Evolutionary conservation across 768 basidiomycete genomes (phyloP).

Genomic region (Rhizopogon vulgaris): DNA sequence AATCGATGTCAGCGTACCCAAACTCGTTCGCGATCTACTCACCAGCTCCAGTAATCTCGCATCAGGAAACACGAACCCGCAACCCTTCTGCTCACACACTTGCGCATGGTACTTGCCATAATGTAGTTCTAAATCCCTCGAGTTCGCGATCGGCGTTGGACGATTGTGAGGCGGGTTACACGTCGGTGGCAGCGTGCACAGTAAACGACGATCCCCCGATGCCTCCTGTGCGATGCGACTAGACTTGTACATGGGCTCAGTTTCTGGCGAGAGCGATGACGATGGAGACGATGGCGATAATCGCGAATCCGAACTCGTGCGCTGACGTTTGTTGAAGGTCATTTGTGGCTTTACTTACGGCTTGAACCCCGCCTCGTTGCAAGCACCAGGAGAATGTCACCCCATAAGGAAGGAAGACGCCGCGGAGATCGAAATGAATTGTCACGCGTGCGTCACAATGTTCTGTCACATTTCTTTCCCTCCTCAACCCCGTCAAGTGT

Average conservation of each 20-base stretch:
- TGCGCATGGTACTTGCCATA: conserved; percentile 82
- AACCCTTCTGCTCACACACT: conserved; percentile 65
- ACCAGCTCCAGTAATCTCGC: conserved; percentile 73
- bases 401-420: conserved; percentile 1
- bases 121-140: conserved; percentile 72
- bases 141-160: conserved; percentile 58
- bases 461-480: conserved; percentile 1
- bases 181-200: conserved; percentile 79
- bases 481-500: background rate
- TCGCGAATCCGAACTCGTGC: conserved; percentile 15
- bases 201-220: conserved; percentile 32
- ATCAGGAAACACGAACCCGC: conserved; percentile 83
- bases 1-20: background rate
- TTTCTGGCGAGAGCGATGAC: conserved; percentile 18
- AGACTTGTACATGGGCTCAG: conserved; percentile 28
- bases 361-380: conserved; percentile 4
- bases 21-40: conserved; percentile 24
- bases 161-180: conserved; percentile 52
- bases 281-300: conserved; percentile 27
- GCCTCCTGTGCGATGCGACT: conserved; percentile 22
- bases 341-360: conserved; percentile 10
- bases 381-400: background rate
- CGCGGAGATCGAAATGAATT: conserved; percentile 16
- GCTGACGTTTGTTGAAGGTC: conserved; percentile 27
- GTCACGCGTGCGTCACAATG: conserved; percentile 8